Percentiles rank a stretch among this genome's conserved stretches.
phyloP scores from a whole-genome alignment of 2,329 filamentous ascomycete species.

The Exutisphaerella laricina region DNA sequence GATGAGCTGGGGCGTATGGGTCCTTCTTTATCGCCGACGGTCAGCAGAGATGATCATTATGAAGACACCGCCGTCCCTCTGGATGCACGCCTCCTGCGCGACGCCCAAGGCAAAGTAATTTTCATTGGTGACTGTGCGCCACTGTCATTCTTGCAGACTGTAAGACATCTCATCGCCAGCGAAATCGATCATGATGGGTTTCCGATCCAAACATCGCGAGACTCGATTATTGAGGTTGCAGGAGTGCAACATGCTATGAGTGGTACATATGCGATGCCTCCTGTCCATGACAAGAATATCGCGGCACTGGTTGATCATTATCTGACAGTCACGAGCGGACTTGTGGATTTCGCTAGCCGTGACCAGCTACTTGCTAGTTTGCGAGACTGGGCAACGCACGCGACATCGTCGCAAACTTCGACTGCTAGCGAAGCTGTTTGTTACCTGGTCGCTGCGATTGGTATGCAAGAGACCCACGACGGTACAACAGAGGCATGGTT shows the following conservation, averaged over 20 bases:
- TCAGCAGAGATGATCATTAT: conserved; percentile 24
- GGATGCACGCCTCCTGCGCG: conserved; percentile 45
- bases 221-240: conserved; percentile 23
- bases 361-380: conserved; percentile 30
- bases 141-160: conserved; percentile 49
- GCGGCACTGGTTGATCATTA: too few species aligned
- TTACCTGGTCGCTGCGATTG: conserved; percentile 49
- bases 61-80: conserved; percentile 39
- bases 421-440: conserved; percentile 45
- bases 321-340: not conserved
- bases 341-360: conserved; percentile 17
- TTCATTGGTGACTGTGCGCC: conserved; percentile 52
- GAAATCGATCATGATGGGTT: conserved; percentile 38
- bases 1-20: conserved; percentile 12
- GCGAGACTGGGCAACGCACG: conserved; percentile 25
- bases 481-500: conserved; percentile 45
- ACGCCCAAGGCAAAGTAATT: conserved; percentile 50
- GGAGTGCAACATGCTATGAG: too few species aligned
- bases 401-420: conserved; percentile 20
- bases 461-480: conserved; percentile 41
- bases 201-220: conserved; percentile 15
- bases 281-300: too few species aligned
- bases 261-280: too few species aligned
- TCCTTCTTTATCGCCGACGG: conserved; percentile 16
- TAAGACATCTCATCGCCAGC: conserved; percentile 46